Base-by-base conservation (phyloP, 78 protist species). In the Trichosphaerium sp. region DNA sequence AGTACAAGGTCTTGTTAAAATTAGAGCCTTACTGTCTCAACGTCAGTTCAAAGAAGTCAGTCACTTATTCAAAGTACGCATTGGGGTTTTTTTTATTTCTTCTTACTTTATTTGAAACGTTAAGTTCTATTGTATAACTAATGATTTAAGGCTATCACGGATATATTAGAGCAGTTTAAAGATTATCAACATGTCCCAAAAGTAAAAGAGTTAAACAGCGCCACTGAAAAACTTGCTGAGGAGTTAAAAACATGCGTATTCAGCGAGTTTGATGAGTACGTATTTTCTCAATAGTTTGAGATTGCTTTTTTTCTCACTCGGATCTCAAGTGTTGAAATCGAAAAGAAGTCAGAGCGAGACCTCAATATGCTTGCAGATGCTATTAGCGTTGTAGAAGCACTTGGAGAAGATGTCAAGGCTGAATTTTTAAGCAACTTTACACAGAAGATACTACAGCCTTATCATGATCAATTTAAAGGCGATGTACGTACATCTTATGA, bases 131-230 rank as follows among this genome's bases (percentile, higher is more conserved):
- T 5, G 38, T 42, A 21, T 56, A 58, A 18, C 75, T 42, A 61
- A 38, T 76, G 26, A 1, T 63, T 78, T 28, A 47, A 42, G 31
- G 74, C 69, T 26, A 60, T 62, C 23, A 8, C 28, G 2, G 28
- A 49, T 11, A 69, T 78, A 23, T 15, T 35, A n/a, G 48, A 5
- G n/a, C 64, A 56, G 43, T 78, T 78, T 38, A 72, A 57, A 35
- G 3, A 6, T 14, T 70, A 61, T 55, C 7, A 0, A 4, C 26
- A 41, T 54, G 25, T 77, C 28, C 0, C 6, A 1, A 62, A 69
- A 48, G 42, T 78, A 43, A 5, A 12, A 35, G 35, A 47, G 63
- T 48, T 65, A 26, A 18, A 35, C 63, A 7, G 40, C 62, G 51
- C 49, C 59, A 49, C 47, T 26, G 25, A 18, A 6, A n/a, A 15